Evolutionary conservation across 78 protist species (phyloP).

Genomic region (Dictyostelium discoideum): DNA sequence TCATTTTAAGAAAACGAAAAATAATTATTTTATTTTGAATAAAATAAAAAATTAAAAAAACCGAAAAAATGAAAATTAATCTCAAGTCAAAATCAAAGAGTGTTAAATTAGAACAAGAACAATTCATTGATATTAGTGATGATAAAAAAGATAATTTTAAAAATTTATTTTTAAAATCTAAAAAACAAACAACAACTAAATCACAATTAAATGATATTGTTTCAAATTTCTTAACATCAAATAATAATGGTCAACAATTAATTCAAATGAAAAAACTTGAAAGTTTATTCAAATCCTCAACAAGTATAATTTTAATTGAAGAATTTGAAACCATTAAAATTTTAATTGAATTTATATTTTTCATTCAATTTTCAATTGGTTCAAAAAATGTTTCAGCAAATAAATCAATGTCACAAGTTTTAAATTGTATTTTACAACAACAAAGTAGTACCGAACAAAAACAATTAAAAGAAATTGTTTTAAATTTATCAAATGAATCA

Average conservation of each 20-base stretch:
- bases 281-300: not conserved
- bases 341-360: not conserved
- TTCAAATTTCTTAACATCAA: not conserved
- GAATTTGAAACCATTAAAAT: not conserved
- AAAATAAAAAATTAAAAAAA: not conserved
- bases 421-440: not conserved
- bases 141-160: not conserved
- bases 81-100: constrained; percentile 7
- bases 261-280: constrained; percentile 48
- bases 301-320: not conserved
- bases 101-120: constrained; percentile 10
- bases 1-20: not conserved
- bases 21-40: too few species aligned
- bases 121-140: not conserved
- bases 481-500: not conserved
- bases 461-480: not conserved
- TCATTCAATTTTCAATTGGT: not conserved
- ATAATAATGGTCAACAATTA: constrained; percentile 22
- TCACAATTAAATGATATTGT: not conserved
- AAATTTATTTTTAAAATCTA: not conserved
- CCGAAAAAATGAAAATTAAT: not conserved
- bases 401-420: constrained; percentile 5
- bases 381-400: not conserved
- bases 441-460: not conserved
- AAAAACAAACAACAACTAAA: not conserved